Evolutionary conservation across 495 filamentous ascomycete species (phyloP).

Genomic region (Venustampulla echinocandica): DNA sequence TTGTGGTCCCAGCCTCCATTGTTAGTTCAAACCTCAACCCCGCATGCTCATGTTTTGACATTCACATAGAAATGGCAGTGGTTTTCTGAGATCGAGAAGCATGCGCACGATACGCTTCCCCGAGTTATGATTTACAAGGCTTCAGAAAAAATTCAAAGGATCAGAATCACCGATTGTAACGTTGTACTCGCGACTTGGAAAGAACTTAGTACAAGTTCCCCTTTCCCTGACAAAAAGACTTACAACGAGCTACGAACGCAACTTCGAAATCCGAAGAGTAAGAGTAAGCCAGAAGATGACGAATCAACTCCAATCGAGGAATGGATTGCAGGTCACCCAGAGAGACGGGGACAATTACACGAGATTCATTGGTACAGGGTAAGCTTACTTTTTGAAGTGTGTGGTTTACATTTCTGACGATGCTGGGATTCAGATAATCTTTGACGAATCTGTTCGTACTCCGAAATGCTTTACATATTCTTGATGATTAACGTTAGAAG

Average conservation of each 20-base stretch:
- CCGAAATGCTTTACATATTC: background rate
- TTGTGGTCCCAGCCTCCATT: constrained; percentile 36
- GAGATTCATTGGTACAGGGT: constrained; percentile 10
- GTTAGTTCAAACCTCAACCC: background rate
- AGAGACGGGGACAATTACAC: constrained; percentile 5
- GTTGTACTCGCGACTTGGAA: constrained; percentile 41
- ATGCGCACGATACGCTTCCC: background rate
- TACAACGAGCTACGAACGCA: background rate
- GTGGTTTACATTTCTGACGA: background rate
- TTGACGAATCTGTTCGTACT: constrained; percentile 12
- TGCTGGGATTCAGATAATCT: constrained; percentile 6
- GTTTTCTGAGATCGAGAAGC: constrained; percentile 37
- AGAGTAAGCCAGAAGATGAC: background rate
- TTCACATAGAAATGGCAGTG: constrained; percentile 46
- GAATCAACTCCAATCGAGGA: background rate
- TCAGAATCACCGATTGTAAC: background rate
- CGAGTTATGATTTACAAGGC: background rate
- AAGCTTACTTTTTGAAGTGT: background rate
- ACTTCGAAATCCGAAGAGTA: background rate
- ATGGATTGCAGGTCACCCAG: constrained; percentile 1
- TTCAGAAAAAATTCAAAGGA: background rate
- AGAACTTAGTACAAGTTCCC: constrained; percentile 28
- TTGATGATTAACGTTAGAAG: background rate
- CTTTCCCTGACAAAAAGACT: background rate
- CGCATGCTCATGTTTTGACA: background rate